Evolutionary conservation across 306 rosid species (phyloP), one percentile per base, ranked within the genome.

Genomic region (Pachyrhizus erosus): DNA sequence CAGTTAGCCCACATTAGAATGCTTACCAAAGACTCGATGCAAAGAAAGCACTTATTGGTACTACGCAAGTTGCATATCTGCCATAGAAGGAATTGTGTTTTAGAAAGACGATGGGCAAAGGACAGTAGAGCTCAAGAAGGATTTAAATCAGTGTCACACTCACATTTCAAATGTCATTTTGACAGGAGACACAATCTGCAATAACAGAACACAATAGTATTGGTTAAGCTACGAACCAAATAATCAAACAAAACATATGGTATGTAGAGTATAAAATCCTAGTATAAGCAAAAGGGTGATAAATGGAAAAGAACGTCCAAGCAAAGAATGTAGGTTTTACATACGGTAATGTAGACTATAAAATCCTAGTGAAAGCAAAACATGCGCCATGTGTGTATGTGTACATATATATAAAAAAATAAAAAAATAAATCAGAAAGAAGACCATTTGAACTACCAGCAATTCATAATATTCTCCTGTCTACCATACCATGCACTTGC

Each of bases 141-240:
- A 31, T 17, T 46, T 11, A 75, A 80, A 33, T 43, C 55, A 64
- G 5, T 21, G 42, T 31, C 24, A 83, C 31, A 77, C 98, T 90
- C 87, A 93, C 98, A 93, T 88, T 88, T 91, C 97, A 78, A 93
- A 89, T 54, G 98, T 88, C 97, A 93, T 93, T 84, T 91, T 93
- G 75, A 91, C 94, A 42, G 98, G 98, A 76, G 98, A 2, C 71
- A 89, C 98, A 77, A 93, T 92, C 98, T 93, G 94, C 89, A 86
- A 68, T 68, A 61, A 82, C 20, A 84, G 37, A 84, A 66, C 15
- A 48, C 84, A 74, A 57, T 29, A 51, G 51, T 29, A 76, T 48
- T 21, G 61, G 75, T 78, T 18, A 49, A 52, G 20, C 24, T 62
- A 69, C 17, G 17, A 43, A 82, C 26, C 11, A 74, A 64, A 82